phyloP scores from a whole-genome alignment of 2,329 filamentous ascomycete species.

The Dendrostoma leiphaemia region DNA sequence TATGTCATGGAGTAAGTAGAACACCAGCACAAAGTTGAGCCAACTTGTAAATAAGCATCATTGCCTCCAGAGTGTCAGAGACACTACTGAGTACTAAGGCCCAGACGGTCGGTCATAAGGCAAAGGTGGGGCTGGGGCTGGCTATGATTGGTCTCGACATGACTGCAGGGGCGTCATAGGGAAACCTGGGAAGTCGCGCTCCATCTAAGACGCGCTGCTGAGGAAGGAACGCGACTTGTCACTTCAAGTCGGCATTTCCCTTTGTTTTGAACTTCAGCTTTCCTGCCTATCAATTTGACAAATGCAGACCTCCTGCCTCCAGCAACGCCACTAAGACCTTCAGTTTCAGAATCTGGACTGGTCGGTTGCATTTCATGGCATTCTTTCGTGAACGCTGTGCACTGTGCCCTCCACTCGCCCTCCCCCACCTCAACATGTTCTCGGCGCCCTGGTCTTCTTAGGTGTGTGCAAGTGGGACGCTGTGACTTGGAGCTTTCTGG shows the following conservation, averaged over 20 bases:
- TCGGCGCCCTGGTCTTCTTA: constrained; percentile 1
- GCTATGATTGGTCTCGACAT: background rate
- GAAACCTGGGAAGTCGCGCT: constrained; percentile 1
- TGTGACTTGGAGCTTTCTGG: constrained; percentile 25
- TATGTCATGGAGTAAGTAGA: too few species aligned
- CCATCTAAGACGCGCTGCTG: background rate
- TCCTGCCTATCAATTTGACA: background rate
- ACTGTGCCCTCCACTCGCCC: too few species aligned
- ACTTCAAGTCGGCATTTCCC: background rate
- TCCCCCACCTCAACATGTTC: background rate
- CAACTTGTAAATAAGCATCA: too few species aligned
- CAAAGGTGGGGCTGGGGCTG: background rate
- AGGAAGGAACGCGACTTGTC: background rate
- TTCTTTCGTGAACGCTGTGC: too few species aligned
- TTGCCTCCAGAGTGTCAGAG: too few species aligned
- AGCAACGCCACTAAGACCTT: too few species aligned
- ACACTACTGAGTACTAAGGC: background rate
- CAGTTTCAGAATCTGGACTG: too few species aligned
- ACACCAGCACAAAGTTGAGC: too few species aligned
- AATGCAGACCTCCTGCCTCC: too few species aligned
- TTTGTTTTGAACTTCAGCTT: background rate
- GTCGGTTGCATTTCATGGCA: too few species aligned
- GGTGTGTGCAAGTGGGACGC: background rate
- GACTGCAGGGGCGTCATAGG: background rate
- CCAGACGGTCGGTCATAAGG: background rate